Conservation (phyloP, 2,329 filamentous ascomycete species). For the Amphichorda felina region DNA sequence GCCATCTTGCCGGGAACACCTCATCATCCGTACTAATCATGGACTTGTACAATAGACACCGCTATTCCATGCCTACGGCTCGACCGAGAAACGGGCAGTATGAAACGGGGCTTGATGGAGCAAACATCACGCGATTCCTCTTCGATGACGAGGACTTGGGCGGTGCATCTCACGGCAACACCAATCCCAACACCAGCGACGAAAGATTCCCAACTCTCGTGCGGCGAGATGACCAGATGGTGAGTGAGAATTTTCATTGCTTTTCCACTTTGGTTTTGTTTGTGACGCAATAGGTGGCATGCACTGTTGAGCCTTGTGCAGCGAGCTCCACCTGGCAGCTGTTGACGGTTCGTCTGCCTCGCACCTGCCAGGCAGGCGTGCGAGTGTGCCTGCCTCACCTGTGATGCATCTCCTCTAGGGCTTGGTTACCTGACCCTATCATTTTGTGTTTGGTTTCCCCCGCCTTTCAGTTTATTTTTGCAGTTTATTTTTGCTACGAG, state of each 20-base stretch:
- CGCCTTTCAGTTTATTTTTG: no score
- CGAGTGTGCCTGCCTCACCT: no score
- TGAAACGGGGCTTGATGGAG: conserved; percentile 63
- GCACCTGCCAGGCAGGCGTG: no score
- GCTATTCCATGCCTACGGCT: conserved; percentile 88
- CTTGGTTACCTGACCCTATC: no score
- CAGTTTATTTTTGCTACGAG: no score
- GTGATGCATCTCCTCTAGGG: no score
- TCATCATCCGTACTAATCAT: conserved; percentile 2
- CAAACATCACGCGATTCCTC: conserved; percentile 75
- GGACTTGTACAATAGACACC: conserved; percentile 50
- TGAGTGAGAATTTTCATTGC: conserved; percentile 22
- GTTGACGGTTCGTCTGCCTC: not conserved
- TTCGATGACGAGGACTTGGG: conserved; percentile 59
- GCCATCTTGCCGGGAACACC: not conserved
- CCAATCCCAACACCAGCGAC: conserved; percentile 53
- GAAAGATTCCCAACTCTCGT: conserved; percentile 82
- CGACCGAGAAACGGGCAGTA: conserved; percentile 55
- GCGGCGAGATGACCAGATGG: conserved; percentile 47
- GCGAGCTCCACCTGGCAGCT: not conserved
- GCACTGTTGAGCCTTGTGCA: not conserved
- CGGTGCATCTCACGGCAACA: conserved; percentile 28
- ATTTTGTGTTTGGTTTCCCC: no score
- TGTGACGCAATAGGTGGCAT: no score
- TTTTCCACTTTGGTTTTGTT: not conserved